A percentile compares a stretch with the other conserved stretches of the same genome.
Conservation (phyloP, 2,329 filamentous ascomycete species). For the Xylariales sp. region DNA sequence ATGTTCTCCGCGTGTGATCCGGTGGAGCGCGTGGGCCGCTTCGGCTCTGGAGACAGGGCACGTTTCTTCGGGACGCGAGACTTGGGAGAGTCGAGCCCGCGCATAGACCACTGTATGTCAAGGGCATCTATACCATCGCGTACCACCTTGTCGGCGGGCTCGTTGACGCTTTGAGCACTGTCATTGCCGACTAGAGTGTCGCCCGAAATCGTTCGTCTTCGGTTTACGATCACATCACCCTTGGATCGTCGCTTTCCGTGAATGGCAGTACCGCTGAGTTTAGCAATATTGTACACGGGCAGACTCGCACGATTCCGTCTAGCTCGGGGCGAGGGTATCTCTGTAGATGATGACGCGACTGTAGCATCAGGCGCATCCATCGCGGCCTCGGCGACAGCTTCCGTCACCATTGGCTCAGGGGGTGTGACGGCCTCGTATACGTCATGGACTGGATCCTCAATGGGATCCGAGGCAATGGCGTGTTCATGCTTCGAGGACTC, state of each 20-base stretch:
- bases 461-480: slow-evolving; percentile 46
- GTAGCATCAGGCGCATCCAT: slow-evolving; percentile 1
- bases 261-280: slow-evolving; percentile 56
- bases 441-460: slow-evolving; percentile 35
- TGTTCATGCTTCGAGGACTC: slow-evolving; percentile 58
- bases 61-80: slow-evolving; percentile 28
- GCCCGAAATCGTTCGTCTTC: slow-evolving; percentile 39
- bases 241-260: slow-evolving; percentile 54
- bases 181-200: slow-evolving; percentile 36
- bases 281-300: slow-evolving; percentile 62
- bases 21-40: slow-evolving; percentile 36
- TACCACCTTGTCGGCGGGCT: slow-evolving; percentile 18
- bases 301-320: slow-evolving; percentile 51
- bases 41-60: slow-evolving; percentile 18
- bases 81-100: slow-evolving; percentile 31
- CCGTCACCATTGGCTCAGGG: slow-evolving; percentile 14
- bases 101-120: slow-evolving; percentile 37
- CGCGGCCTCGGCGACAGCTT: slow-evolving; percentile 14
- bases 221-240: slow-evolving; percentile 40
- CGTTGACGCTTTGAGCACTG: slow-evolving; percentile 14
- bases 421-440: slow-evolving; percentile 16
- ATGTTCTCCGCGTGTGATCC: slow-evolving; percentile 39
- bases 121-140: slow-evolving; percentile 42
- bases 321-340: slow-evolving; percentile 37
- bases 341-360: slow-evolving; percentile 10